A percentile compares a stretch with the other conserved stretches of the same genome.
These are phyloP conservation scores for Phragmites australis DNA, from an alignment of 176 grass and related monocot genomes.

Conservation along the genomic window DNA sequence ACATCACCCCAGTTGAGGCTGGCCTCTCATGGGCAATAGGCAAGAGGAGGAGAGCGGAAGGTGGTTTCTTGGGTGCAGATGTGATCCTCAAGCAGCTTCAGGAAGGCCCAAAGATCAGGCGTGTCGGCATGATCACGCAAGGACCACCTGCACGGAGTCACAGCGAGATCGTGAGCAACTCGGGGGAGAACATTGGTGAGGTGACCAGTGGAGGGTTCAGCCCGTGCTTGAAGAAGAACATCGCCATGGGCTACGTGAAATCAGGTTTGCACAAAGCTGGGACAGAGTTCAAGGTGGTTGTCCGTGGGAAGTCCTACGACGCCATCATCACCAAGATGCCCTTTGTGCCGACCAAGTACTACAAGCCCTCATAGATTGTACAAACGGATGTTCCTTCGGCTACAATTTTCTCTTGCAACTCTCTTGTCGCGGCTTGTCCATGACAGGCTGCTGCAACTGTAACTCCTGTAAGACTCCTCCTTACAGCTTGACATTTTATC, in stretches of 20 bases:
- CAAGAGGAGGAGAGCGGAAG: conserved; percentile 83
- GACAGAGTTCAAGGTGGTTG: conserved; percentile 77
- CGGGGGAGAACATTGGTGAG: conserved; percentile 84
- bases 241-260: conserved; percentile 96
- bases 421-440: conserved; percentile 2
- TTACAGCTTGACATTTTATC: conserved; percentile 27
- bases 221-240: conserved; percentile 98
- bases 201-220: conserved; percentile 97
- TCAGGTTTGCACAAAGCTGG: conserved; percentile 92
- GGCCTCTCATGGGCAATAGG: conserved; percentile 96
- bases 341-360: conserved; percentile 96
- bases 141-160: conserved; percentile 89
- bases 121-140: conserved; percentile 75
- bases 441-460: conserved; percentile 38
- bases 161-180: conserved; percentile 65
- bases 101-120: conserved; percentile 86
- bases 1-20: conserved; percentile 84
- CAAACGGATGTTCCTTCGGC: neutral
- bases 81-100: conserved; percentile 92
- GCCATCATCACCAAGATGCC: conserved; percentile 92
- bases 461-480: conserved; percentile 30
- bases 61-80: conserved; percentile 84
- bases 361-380: conserved; percentile 65
- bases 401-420: conserved; percentile 19
- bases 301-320: conserved; percentile 83